Evolutionary conservation across 805 yeast species (phyloP).

Genomic region (Saccharomycopsis oosterbeekiorum): DNA sequence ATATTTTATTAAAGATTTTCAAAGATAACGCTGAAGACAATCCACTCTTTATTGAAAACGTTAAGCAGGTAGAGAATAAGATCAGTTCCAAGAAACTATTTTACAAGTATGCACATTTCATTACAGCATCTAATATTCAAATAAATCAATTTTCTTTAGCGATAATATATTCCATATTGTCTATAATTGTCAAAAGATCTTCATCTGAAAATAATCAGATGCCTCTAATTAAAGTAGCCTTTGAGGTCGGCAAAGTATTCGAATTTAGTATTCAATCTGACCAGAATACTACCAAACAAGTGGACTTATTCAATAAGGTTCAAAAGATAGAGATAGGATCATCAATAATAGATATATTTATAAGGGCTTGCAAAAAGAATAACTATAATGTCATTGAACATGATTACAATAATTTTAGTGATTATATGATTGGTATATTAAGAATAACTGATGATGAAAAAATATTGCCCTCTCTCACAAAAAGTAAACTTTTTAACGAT

Average conservation of each 20-base stretch:
- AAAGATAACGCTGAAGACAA: not conserved
- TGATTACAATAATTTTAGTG: not conserved
- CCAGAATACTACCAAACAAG: not conserved
- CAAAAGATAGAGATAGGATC: slow-evolving; percentile 4
- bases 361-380: not conserved
- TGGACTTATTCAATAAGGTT: not conserved
- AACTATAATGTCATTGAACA: not conserved
- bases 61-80: not conserved
- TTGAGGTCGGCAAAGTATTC: not conserved
- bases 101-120: not conserved
- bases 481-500: not conserved
- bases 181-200: not conserved
- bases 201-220: not conserved
- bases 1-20: not conserved
- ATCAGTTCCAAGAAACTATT: not conserved
- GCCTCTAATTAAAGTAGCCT: not conserved
- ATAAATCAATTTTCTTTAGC: not conserved
- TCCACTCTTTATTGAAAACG: not conserved
- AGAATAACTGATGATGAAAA: not conserved
- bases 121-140: not conserved
- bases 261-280: not conserved
- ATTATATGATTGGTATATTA: not conserved
- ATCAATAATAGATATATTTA: not conserved
- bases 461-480: not conserved
- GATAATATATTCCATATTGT: not conserved